Evolutionary conservation across 2,329 filamentous ascomycete genomes (phyloP), one percentile per base, ranked within the genome.

Genomic region (Colletotrichum tofieldiae): DNA sequence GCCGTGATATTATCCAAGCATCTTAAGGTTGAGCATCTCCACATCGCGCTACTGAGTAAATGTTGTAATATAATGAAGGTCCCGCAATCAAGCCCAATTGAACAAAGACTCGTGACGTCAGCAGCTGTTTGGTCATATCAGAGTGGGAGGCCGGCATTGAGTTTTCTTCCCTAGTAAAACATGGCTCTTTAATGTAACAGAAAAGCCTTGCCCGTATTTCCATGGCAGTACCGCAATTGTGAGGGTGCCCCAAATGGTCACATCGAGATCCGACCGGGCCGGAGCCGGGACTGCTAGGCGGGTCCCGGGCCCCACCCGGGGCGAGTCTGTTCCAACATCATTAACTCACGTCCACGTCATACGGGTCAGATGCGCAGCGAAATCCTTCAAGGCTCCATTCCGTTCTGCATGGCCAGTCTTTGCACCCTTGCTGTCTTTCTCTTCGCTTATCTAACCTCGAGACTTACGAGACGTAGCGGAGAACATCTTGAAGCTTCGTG

Each of bases 311-410:
- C 20, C 16, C 35, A 26, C 14, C 23, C 64, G 26, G 7, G 41
- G 37, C 35, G 45, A n/a, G 32, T 14, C 47, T 18, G 11, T 20
- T 20, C 35, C 55, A 12, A 16, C 23, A 60, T 29, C 3, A 26
- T 61, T 23, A 0, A 32, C 23, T 67, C 65, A 66, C 35, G 23
- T 29, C 20, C 41, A 60, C 64, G 55, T 61, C 63, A 66, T 66
- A 20, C 8, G 11, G 23, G 8, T n/a, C 5, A 11, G 32, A 18
- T 16, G n/a, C 11, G 14, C 12, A 20, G 9, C 45, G 14, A 11
- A 11, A 47, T 4, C 1, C 7, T 7, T 3, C 23, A 20, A 14
- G 16, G 8, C 12, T 18, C 14, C 6, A 32, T 26, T 39, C 3
- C n/a, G n/a, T 39, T 39, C 52, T 12, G 14, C 8, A 20, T 1